phyloP scores from a whole-genome alignment of 805 yeast species.

The Saccharomycopsis sp. region DNA sequence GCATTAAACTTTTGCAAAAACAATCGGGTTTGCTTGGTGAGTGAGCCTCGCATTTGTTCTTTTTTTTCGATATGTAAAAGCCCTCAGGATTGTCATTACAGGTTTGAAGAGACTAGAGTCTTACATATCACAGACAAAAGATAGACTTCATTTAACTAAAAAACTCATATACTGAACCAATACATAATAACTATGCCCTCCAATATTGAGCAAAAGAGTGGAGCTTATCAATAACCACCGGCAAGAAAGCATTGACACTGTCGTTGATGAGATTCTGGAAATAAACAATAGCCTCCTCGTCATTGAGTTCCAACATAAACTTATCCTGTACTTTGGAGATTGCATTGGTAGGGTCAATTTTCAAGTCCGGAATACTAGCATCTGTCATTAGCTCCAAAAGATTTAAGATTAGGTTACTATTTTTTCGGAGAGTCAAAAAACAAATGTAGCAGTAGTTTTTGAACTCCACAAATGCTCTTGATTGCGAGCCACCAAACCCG shows the following conservation, averaged over 20 bases:
- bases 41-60: no score
- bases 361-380: slow-evolving; percentile 86
- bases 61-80: no score
- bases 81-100: no score
- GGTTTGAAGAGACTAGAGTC: no score
- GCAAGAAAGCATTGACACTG: slow-evolving; percentile 87
- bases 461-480: slow-evolving; percentile 79
- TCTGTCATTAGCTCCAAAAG: slow-evolving; percentile 90
- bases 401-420: slow-evolving; percentile 83
- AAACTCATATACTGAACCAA: not conserved
- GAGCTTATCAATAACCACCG: slow-evolving; percentile 89
- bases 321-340: slow-evolving; percentile 90
- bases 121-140: no score
- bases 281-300: slow-evolving; percentile 91
- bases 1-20: no score
- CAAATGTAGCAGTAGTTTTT: slow-evolving; percentile 93
- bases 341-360: slow-evolving; percentile 77
- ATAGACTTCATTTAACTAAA: no score
- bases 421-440: slow-evolving; percentile 81
- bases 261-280: slow-evolving; percentile 92
- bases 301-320: slow-evolving; percentile 87
- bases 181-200: slow-evolving; percentile 58
- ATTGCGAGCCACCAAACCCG: slow-evolving; percentile 92
- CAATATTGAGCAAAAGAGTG: slow-evolving; percentile 97
- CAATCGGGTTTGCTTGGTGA: no score